Evolutionary conservation across 306 rosid species (phyloP).

Genomic region (Rubus parviflorus): DNA sequence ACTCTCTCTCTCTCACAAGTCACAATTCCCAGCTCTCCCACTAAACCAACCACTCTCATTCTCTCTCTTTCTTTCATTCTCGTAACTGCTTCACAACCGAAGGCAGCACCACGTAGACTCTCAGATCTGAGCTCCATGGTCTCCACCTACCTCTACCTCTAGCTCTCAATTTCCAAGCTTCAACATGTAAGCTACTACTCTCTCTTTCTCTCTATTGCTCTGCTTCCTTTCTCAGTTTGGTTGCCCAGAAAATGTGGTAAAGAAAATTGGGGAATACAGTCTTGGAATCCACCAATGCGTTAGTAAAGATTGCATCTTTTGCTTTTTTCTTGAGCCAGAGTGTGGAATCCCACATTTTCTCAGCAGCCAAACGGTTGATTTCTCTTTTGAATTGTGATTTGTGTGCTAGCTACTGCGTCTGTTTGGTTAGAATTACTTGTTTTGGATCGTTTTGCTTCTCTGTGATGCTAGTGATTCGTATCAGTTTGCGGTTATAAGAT

Average conservation of each 20-base stretch:
- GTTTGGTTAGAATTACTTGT: background rate
- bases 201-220: conserved; percentile 12
- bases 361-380: background rate
- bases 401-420: background rate
- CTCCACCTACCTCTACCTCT: conserved; percentile 13
- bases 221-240: conserved; percentile 17
- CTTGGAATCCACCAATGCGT: background rate
- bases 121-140: conserved; percentile 43
- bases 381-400: background rate
- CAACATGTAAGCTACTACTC: conserved; percentile 26
- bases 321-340: background rate
- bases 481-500: background rate
- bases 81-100: background rate
- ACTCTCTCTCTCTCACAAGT: background rate
- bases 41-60: conserved; percentile 35
- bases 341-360: background rate
- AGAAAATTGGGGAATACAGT: background rate
- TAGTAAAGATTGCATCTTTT: background rate
- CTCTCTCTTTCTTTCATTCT: conserved; percentile 14
- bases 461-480: background rate
- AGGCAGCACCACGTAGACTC: background rate
- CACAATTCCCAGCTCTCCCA: background rate
- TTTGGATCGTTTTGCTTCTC: background rate
- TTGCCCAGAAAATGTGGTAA: conserved; percentile 26
- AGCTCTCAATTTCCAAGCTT: background rate